Conservation (phyloP, 2,329 filamentous ascomycete genomes). For the Davidsoniella virescens region DNA sequence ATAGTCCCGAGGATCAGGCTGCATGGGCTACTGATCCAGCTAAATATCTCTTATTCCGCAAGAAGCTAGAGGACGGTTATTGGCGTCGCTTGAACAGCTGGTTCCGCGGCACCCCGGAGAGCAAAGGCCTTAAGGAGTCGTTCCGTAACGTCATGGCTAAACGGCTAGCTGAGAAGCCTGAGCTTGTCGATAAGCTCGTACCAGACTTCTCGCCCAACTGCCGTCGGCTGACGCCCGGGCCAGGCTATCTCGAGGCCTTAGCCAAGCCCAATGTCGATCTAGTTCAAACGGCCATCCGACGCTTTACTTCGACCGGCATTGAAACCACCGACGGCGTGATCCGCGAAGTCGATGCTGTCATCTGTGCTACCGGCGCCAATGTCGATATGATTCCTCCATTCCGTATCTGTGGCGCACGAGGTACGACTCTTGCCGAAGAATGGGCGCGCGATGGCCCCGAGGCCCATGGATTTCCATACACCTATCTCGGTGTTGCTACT, state of each 20-base stretch:
- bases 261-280: constrained; percentile 45
- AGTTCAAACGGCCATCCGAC: constrained; percentile 38
- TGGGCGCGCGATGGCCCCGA: constrained; percentile 36
- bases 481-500: constrained; percentile 46
- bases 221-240: constrained; percentile 47
- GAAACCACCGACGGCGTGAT: constrained; percentile 40
- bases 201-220: constrained; percentile 50
- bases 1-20: constrained; percentile 38
- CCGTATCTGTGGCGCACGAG: constrained; percentile 34
- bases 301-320: constrained; percentile 43
- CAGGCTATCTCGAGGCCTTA: constrained; percentile 51
- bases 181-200: constrained; percentile 37
- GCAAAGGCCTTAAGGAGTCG: constrained; percentile 28
- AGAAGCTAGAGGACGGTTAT: constrained; percentile 41
- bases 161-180: constrained; percentile 36
- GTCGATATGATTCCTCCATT: constrained; percentile 43
- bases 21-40: constrained; percentile 40
- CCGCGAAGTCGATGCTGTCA: constrained; percentile 44
- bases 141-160: constrained; percentile 37
- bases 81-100: constrained; percentile 41
- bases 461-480: constrained; percentile 46
- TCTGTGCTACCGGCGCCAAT: constrained; percentile 54
- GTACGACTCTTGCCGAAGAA: constrained; percentile 33
- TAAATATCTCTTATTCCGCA: constrained; percentile 43
- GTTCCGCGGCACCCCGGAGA: constrained; percentile 36